phyloP scores from a whole-genome alignment of 169 alveolate species.

The Theileria annulata region DNA sequence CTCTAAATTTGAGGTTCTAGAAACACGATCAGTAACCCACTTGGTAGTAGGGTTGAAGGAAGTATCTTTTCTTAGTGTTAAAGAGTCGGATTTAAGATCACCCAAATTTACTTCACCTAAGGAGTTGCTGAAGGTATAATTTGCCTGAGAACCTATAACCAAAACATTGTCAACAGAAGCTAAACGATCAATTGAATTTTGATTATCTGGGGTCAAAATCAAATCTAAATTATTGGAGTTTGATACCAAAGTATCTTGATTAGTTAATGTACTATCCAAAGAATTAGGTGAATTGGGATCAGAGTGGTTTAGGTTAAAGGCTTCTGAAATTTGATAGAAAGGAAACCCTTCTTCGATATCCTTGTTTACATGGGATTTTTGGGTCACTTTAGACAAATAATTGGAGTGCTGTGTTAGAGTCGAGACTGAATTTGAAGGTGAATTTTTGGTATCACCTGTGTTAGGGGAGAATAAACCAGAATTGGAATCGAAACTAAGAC shows the following conservation, averaged over 20 bases:
- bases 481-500: not conserved
- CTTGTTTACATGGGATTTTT: not conserved
- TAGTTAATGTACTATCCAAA: not conserved
- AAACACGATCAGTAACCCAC: slow-evolving; percentile 58
- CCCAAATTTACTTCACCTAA: slow-evolving; percentile 4
- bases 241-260: not conserved
- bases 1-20: slow-evolving; percentile 57
- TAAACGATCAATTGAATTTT: not conserved
- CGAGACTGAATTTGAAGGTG: not conserved
- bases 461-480: not conserved
- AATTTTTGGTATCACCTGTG: not conserved
- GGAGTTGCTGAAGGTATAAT: not conserved
- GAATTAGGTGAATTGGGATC: not conserved
- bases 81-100: slow-evolving; percentile 12
- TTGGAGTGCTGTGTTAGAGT: not conserved
- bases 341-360: not conserved
- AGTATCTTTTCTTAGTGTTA: not conserved
- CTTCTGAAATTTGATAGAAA: not conserved
- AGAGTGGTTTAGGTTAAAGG: not conserved
- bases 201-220: not conserved
- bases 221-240: not conserved
- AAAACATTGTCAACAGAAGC: not conserved
- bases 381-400: not conserved
- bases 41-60: slow-evolving; percentile 25
- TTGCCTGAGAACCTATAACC: not conserved